phyloP scores from a whole-genome alignment of 1,139 yeast species.

The Yamadazyma friedrichii region DNA sequence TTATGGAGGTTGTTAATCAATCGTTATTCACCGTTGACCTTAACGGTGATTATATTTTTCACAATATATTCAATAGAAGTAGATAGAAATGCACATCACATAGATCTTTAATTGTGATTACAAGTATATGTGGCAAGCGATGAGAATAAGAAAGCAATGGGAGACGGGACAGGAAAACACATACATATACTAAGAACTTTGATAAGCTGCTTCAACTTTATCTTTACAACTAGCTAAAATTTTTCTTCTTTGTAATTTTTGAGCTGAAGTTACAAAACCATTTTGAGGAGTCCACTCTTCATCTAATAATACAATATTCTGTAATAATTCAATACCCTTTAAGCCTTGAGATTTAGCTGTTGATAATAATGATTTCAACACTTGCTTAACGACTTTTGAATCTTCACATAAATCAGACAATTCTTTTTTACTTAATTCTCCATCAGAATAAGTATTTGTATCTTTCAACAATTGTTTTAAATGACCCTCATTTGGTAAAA shows the following conservation, averaged over 20 bases:
- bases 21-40: not conserved
- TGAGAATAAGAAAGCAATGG: not conserved
- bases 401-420: slow-evolving; percentile 50
- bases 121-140: no score
- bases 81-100: not conserved
- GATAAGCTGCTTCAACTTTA: slow-evolving; percentile 44
- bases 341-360: slow-evolving; percentile 85
- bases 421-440: slow-evolving; percentile 51
- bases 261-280: slow-evolving; percentile 93
- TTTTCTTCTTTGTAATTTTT: slow-evolving; percentile 92
- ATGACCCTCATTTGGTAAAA: slow-evolving; percentile 74
- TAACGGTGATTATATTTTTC: no score
- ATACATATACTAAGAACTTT: not conserved
- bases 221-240: slow-evolving; percentile 66
- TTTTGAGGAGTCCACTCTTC: slow-evolving; percentile 98
- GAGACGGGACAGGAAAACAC: not conserved
- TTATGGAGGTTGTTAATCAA: slow-evolving; percentile 16
- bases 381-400: slow-evolving; percentile 52
- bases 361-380: slow-evolving; percentile 57
- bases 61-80: not conserved
- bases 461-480: slow-evolving; percentile 58
- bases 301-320: slow-evolving; percentile 74
- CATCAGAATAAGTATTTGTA: slow-evolving; percentile 45
- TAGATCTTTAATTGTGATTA: no score
- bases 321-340: slow-evolving; percentile 80